These are phyloP conservation scores for Pseudogymnoascus sp. DNA, from an alignment of 2,329 filamentous ascomycete species.

Conservation along the genomic window DNA sequence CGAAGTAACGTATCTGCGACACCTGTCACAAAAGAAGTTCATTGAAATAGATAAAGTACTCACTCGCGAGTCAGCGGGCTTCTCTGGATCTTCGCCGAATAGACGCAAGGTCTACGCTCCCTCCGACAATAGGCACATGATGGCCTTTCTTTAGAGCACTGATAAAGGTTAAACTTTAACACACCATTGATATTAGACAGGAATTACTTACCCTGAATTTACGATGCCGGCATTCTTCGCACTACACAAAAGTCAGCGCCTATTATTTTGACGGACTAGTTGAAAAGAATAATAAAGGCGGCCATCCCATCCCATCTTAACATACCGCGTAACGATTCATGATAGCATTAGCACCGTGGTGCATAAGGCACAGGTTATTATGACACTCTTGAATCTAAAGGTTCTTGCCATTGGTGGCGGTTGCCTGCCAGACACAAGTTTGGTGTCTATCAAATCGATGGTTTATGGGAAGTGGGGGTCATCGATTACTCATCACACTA, in stretches of 20 bases:
- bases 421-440: not conserved
- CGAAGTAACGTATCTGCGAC: conserved; percentile 29
- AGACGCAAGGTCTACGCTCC: not conserved
- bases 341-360: conserved; percentile 4
- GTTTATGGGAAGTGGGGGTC: not conserved
- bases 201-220: conserved; percentile 9
- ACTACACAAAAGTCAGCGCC: not conserved
- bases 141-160: conserved; percentile 8
- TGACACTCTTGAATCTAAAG: not conserved
- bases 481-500: conserved; percentile 6
- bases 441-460: conserved; percentile 4
- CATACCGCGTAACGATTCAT: conserved; percentile 6
- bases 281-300: not conserved
- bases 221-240: not conserved
- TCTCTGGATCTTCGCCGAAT: conserved; percentile 4
- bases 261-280: not conserved
- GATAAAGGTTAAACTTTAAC: not conserved
- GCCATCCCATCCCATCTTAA: not conserved
- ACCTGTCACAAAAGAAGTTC: not conserved
- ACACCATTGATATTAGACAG: not conserved
- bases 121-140: not conserved
- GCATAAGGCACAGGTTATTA: conserved; percentile 1
- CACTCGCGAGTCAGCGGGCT: conserved; percentile 7
- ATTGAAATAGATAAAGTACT: not conserved
- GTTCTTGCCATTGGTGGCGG: not conserved